Evolutionary conservation across 768 basidiomycete genomes (phyloP).

Genomic region (Paxillus ammoniavirescens): DNA sequence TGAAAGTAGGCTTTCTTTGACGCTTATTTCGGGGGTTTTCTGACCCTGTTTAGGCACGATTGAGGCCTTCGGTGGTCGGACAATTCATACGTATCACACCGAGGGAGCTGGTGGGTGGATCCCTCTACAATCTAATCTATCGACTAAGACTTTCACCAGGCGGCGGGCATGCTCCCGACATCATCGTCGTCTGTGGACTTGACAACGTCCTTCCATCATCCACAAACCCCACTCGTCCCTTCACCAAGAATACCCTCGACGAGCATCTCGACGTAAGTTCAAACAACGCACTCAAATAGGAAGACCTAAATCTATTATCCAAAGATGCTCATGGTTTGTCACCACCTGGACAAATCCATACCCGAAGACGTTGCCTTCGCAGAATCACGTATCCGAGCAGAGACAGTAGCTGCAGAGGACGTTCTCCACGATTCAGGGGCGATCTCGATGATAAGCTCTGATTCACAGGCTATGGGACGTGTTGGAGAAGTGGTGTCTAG

Average conservation of each 20-base stretch:
- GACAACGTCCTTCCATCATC: slow-evolving; percentile 93
- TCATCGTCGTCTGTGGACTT: slow-evolving; percentile 92
- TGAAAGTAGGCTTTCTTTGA: slow-evolving; percentile 59
- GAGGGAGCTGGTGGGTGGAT: slow-evolving; percentile 80
- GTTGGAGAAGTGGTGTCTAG: slow-evolving; percentile 92
- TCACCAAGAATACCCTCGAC: slow-evolving; percentile 86
- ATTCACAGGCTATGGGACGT: slow-evolving; percentile 97
- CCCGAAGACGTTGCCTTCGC: slow-evolving; percentile 95
- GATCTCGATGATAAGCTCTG: slow-evolving; percentile 95
- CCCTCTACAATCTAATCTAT: background rate
- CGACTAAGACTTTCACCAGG: slow-evolving; percentile 39
- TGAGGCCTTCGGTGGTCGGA: slow-evolving; percentile 82
- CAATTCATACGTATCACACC: slow-evolving; percentile 96
- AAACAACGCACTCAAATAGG: background rate
- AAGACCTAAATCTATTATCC: slow-evolving; percentile 1
- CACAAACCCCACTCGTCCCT: slow-evolving; percentile 96
- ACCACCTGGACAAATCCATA: slow-evolving; percentile 90
- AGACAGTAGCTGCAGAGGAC: slow-evolving; percentile 98
- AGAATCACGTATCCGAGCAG: slow-evolving; percentile 93
- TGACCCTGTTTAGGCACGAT: slow-evolving; percentile 63
- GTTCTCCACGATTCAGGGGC: slow-evolving; percentile 91
- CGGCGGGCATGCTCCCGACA: slow-evolving; percentile 96
- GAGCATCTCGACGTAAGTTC: slow-evolving; percentile 92
- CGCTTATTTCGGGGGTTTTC: background rate
- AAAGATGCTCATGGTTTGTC: slow-evolving; percentile 99